Conservation (phyloP, 2,329 filamentous ascomycete genomes). For the Zymoseptoria crescenta region DNA sequence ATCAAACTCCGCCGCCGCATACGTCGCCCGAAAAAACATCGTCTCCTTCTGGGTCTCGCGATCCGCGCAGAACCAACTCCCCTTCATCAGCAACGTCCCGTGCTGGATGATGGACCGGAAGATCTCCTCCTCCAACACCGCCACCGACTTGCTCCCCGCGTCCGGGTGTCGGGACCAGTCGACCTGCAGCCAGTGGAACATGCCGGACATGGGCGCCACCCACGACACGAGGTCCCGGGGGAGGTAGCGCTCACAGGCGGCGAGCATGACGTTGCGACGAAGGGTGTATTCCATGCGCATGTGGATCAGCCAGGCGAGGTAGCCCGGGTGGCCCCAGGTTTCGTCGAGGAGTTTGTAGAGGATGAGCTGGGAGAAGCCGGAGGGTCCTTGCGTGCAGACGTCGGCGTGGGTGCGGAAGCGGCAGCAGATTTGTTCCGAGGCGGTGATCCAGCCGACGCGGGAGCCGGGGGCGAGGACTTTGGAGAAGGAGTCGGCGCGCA, state of each 20-base stretch:
- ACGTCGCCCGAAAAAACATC: slow-evolving; percentile 85
- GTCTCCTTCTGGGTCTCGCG: slow-evolving; percentile 49
- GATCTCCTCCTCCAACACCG: slow-evolving; percentile 73
- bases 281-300: slow-evolving; percentile 73
- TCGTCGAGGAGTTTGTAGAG: slow-evolving; percentile 88
- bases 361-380: slow-evolving; percentile 73
- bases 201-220: slow-evolving; percentile 74
- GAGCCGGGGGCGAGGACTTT: slow-evolving; percentile 88
- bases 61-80: slow-evolving; percentile 86
- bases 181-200: slow-evolving; percentile 83
- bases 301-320: slow-evolving; percentile 80
- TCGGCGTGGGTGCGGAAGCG: slow-evolving; percentile 77
- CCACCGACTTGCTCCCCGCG: slow-evolving; percentile 45
- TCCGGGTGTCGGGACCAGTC: slow-evolving; percentile 60
- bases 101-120: slow-evolving; percentile 69
- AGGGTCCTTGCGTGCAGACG: slow-evolving; percentile 74
- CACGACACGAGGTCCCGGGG: slow-evolving; percentile 69
- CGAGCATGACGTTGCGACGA: slow-evolving; percentile 67
- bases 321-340: slow-evolving; percentile 86
- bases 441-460: slow-evolving; percentile 86
- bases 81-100: slow-evolving; percentile 72
- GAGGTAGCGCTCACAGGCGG: slow-evolving; percentile 70
- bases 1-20: slow-evolving; percentile 61
- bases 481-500: slow-evolving; percentile 87
- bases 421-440: slow-evolving; percentile 74